Evolutionary conservation across 306 rosid genomes (phyloP).

Genomic region (Dicorynia guianensis): DNA sequence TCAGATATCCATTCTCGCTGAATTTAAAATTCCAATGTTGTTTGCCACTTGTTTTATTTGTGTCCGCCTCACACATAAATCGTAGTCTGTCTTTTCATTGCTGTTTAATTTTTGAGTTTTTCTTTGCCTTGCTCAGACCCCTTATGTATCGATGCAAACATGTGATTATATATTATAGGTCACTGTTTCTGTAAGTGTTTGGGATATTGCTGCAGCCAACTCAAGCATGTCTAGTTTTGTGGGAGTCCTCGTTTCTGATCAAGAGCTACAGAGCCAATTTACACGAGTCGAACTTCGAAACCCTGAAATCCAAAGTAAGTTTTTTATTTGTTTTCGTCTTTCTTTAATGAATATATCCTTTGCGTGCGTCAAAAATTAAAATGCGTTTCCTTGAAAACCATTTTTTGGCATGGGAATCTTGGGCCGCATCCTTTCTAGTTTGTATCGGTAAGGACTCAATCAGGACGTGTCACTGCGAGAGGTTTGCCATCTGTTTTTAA

Average conservation of each 20-base stretch:
- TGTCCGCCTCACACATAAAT: constrained; percentile 22
- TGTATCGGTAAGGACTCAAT: constrained; percentile 72
- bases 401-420: constrained; percentile 24
- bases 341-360: background rate
- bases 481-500: constrained; percentile 75
- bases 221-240: constrained; percentile 84
- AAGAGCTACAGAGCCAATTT: constrained; percentile 94
- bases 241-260: constrained; percentile 94
- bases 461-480: constrained; percentile 64
- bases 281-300: constrained; percentile 98
- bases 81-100: constrained; percentile 1
- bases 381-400: background rate
- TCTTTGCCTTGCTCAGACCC: constrained; percentile 17
- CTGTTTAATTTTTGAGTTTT: constrained; percentile 14
- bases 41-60: constrained; percentile 31
- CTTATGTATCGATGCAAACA: background rate
- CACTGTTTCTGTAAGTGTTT: constrained; percentile 46
- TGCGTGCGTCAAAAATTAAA: background rate
- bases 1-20: constrained; percentile 36
- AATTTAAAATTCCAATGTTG: constrained; percentile 20
- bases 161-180: constrained; percentile 32
- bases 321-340: background rate
- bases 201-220: constrained; percentile 41
- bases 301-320: constrained; percentile 88
- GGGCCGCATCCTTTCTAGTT: constrained; percentile 57